Conservation (phyloP, 2,329 filamentous ascomycete genomes). For the Setomelanomma holmii region DNA sequence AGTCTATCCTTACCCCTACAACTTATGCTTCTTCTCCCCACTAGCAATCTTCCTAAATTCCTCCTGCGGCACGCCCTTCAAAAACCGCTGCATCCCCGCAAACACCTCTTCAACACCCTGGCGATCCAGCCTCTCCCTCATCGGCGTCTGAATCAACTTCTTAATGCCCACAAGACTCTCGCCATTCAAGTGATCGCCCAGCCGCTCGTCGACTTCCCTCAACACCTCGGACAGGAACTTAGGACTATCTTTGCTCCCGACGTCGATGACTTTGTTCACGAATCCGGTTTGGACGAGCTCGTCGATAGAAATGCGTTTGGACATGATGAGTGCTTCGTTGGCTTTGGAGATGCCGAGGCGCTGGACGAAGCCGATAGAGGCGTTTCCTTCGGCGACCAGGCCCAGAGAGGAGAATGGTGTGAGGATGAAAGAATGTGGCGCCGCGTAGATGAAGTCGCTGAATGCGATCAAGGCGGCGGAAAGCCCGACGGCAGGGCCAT, state of each 20-base stretch:
- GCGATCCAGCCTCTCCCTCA: conserved; percentile 73
- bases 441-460: conserved; percentile 89
- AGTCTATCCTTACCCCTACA: conserved; percentile 57
- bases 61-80: conserved; percentile 80
- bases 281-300: conserved; percentile 81
- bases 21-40: conserved; percentile 93
- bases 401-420: conserved; percentile 92
- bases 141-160: conserved; percentile 76
- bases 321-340: conserved; percentile 94
- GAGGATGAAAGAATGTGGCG: conserved; percentile 81
- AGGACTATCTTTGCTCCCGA: conserved; percentile 62
- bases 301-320: conserved; percentile 73
- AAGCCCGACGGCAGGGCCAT: conserved; percentile 89
- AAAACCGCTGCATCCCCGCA: conserved; percentile 80
- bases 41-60: conserved; percentile 86
- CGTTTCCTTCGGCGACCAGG: conserved; percentile 86
- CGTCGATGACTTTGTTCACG: conserved; percentile 81
- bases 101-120: conserved; percentile 88
- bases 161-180: conserved; percentile 86
- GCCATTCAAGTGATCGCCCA: conserved; percentile 81
- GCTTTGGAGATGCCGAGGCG: conserved; percentile 81
- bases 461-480: conserved; percentile 82
- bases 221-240: conserved; percentile 77
- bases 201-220: conserved; percentile 77
- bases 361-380: conserved; percentile 78